These are phyloP conservation scores for Jatropha podagrica DNA, from an alignment of 441 rosid species.

Conservation along the genomic window DNA sequence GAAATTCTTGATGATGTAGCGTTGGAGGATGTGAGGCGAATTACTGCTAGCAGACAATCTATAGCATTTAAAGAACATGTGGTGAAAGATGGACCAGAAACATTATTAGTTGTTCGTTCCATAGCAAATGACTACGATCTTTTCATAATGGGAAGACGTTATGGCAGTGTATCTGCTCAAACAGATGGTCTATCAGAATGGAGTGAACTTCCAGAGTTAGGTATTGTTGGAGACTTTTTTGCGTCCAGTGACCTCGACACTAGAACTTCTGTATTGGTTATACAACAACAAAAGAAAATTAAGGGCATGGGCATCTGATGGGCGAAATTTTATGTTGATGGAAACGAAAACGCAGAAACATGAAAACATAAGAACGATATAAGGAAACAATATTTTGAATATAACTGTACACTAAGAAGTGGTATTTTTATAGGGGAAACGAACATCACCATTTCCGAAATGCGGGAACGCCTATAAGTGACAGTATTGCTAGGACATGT, in stretches of 20 bases:
- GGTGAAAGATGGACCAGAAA: background rate
- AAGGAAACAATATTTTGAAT: too few relatives aligned
- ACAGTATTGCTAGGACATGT: too few relatives aligned
- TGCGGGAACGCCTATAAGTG: too few relatives aligned
- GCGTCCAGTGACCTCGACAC: slow-evolving; percentile 16
- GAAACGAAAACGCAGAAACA: too few relatives aligned
- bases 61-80: background rate
- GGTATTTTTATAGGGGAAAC: too few relatives aligned
- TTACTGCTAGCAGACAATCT: background rate
- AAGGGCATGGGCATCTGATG: background rate
- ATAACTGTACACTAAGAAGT: too few relatives aligned
- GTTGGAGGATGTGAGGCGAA: background rate
- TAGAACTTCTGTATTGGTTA: slow-evolving; percentile 17
- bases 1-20: background rate
- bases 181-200: slow-evolving; percentile 4
- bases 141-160: slow-evolving; percentile 8
- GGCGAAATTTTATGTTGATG: too few relatives aligned
- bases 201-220: slow-evolving; percentile 15
- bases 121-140: slow-evolving; percentile 4
- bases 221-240: slow-evolving; percentile 17
- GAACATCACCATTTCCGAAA: too few relatives aligned
- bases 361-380: too few relatives aligned
- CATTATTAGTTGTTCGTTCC: background rate
- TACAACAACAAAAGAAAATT: slow-evolving; percentile 7
- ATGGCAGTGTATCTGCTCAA: background rate